phyloP scores from a whole-genome alignment of 495 filamentous ascomycete species.

The Podospora pseudoanserina region DNA sequence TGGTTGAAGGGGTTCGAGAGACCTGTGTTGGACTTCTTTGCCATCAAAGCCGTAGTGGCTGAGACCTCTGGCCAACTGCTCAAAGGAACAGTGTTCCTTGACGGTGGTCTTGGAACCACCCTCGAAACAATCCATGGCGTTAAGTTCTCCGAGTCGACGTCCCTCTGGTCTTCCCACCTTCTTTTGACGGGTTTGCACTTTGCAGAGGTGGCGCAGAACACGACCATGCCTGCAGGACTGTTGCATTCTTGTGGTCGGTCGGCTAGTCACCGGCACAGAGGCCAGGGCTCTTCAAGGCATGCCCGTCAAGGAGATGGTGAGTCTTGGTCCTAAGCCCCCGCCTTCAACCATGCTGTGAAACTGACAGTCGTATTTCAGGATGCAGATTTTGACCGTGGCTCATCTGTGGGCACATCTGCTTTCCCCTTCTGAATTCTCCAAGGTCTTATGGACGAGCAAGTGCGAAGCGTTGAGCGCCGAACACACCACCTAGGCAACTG shows the following conservation, averaged over 20 bases:
- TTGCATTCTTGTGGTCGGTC: too few relatives aligned
- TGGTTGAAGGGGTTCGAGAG: conserved; percentile 35
- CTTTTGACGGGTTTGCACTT: conserved; percentile 40
- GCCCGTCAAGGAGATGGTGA: too few relatives aligned
- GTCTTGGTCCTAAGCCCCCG: too few relatives aligned
- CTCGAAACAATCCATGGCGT: conserved; percentile 53
- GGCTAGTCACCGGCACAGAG: too few relatives aligned
- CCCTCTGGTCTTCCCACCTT: conserved; percentile 64
- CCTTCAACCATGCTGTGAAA: background rate
- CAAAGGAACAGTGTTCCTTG: conserved; percentile 41
- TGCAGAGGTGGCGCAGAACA: too few relatives aligned
- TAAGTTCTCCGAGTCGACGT: conserved; percentile 44
- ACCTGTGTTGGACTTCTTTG: too few relatives aligned
- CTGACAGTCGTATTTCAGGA: background rate
- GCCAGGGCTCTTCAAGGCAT: too few relatives aligned
- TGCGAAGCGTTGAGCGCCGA: background rate
- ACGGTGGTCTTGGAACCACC: conserved; percentile 64
- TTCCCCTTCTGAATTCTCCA: background rate
- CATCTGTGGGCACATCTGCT: background rate
- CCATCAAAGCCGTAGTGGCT: too few relatives aligned
- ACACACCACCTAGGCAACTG: background rate
- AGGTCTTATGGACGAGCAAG: background rate
- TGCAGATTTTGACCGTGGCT: too few relatives aligned
- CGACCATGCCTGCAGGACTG: too few relatives aligned
- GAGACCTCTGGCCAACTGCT: too few relatives aligned